Evolutionary conservation across 108 stramenopile species (phyloP).

Genomic region (Cyclotella atomus): DNA sequence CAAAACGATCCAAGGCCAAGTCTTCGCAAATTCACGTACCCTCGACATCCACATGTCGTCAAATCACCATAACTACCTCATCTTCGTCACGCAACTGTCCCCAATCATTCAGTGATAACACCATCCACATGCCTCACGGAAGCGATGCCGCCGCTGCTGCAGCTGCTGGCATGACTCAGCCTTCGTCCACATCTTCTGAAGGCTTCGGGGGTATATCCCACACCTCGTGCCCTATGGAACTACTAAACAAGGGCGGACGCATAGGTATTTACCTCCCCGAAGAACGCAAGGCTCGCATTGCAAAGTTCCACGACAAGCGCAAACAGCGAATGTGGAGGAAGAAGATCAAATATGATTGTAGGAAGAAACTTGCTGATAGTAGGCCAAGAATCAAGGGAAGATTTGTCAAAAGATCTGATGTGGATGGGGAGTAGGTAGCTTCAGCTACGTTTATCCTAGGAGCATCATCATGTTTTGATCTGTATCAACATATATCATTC

Average conservation of each 20-base stretch:
- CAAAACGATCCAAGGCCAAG: constrained; percentile 8
- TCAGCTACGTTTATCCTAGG: no score
- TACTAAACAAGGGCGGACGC: constrained; percentile 86
- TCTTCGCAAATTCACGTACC: not conserved
- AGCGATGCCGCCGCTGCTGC: constrained; percentile 60
- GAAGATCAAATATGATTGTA: constrained; percentile 98
- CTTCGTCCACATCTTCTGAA: constrained; percentile 13
- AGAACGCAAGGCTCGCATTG: constrained; percentile 90
- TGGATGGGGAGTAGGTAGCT: constrained; percentile 17
- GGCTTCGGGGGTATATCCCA: constrained; percentile 30
- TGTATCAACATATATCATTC: no score
- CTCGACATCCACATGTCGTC: not conserved
- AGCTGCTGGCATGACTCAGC: constrained; percentile 23
- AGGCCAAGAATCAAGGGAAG: constrained; percentile 99
- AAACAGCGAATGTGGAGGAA: constrained; percentile 97
- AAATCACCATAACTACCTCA: not conserved
- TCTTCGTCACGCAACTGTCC: constrained; percentile 16
- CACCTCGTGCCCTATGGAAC: constrained; percentile 80
- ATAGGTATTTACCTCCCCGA: constrained; percentile 96
- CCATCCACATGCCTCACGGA: constrained; percentile 61
- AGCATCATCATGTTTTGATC: no score
- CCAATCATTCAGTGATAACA: constrained; percentile 15
- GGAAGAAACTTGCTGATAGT: constrained; percentile 97
- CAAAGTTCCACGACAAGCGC: constrained; percentile 95
- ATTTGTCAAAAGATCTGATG: constrained; percentile 85